These are phyloP conservation scores for Trichoderma sp. DNA, from an alignment of 2,329 filamentous ascomycete genomes.

Conservation along the genomic window DNA sequence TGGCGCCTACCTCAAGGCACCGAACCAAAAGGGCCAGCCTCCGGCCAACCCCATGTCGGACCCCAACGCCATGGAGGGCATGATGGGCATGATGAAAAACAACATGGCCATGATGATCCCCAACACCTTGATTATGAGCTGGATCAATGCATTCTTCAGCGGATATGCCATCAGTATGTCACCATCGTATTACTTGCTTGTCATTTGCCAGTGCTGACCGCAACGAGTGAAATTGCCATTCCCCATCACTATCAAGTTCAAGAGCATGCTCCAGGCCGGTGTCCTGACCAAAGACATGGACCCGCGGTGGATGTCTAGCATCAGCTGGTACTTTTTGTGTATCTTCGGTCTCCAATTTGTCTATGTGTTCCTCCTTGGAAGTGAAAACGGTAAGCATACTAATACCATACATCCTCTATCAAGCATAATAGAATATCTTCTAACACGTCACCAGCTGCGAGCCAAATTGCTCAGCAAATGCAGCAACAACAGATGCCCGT, in stretches of 20 bases:
- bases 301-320: constrained; percentile 95
- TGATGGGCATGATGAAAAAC: constrained; percentile 99
- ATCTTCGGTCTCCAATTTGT: constrained; percentile 95
- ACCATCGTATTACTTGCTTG: neutral
- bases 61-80: constrained; percentile 95
- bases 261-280: constrained; percentile 97
- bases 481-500: constrained; percentile 55
- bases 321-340: constrained; percentile 98
- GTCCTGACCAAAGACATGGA: constrained; percentile 95
- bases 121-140: constrained; percentile 98
- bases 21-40: constrained; percentile 79
- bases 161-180: constrained; percentile 91
- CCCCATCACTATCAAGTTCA: constrained; percentile 97
- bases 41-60: constrained; percentile 93
- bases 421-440: neutral
- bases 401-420: neutral
- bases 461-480: constrained; percentile 89
- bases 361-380: constrained; percentile 94
- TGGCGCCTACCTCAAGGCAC: constrained; percentile 86
- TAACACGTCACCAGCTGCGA: constrained; percentile 63
- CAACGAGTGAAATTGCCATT: constrained; percentile 86
- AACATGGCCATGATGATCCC: constrained; percentile 99
- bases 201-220: constrained; percentile 25
- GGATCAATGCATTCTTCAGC: constrained; percentile 99
- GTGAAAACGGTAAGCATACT: constrained; percentile 76